Conservation (phyloP, 495 filamentous ascomycete genomes). For the Penicillium taxi region DNA sequence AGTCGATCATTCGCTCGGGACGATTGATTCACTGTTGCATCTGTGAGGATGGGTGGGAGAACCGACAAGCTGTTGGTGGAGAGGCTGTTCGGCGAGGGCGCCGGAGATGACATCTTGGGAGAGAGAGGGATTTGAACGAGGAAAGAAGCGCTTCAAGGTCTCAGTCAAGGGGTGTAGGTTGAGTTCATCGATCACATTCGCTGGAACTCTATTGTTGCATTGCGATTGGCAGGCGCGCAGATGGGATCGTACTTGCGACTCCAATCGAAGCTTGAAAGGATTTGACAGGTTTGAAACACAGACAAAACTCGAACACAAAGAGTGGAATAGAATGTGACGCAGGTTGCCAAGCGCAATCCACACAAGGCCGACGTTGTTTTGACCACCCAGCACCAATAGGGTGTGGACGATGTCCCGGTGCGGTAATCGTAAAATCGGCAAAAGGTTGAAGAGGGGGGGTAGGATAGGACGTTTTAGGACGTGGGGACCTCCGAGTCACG, state of each 20-base stretch:
- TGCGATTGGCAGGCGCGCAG: conserved; percentile 26
- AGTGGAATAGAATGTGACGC: background rate
- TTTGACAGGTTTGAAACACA: background rate
- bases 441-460: conserved; percentile 1
- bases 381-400: conserved; percentile 3
- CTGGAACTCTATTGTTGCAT: conserved; percentile 36
- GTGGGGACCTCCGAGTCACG: conserved; percentile 8
- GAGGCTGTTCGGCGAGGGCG: conserved; percentile 39
- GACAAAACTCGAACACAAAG: background rate
- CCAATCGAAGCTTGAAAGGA: too few species aligned
- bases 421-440: conserved; percentile 11
- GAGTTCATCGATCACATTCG: conserved; percentile 23
- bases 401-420: conserved; percentile 5
- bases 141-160: conserved; percentile 13
- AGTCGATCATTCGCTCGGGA: conserved; percentile 68
- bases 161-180: conserved; percentile 14
- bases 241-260: conserved; percentile 17
- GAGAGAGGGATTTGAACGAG: conserved; percentile 6
- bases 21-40: conserved; percentile 39
- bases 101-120: conserved; percentile 52
- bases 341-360: background rate
- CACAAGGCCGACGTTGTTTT: background rate
- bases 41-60: conserved; percentile 35
- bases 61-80: conserved; percentile 33
- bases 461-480: background rate